Base-by-base conservation (phyloP, 1,284 basidiomycete genomes). In the Sporisorium iseilematis-ciliati region DNA sequence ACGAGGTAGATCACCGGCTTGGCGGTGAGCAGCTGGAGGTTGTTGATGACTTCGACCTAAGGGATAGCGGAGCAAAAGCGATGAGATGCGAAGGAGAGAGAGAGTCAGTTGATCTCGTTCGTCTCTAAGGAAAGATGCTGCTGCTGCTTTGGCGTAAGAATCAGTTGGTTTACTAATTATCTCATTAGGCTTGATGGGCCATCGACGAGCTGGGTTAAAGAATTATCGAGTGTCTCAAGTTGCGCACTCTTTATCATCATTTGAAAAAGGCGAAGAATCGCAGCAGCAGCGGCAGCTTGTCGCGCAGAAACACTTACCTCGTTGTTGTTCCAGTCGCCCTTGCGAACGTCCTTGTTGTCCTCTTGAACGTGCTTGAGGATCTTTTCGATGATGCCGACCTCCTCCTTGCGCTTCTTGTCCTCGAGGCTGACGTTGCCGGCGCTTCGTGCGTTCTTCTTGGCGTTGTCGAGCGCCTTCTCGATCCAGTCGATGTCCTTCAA, bases 401-500 rank as follows among this genome's bases (percentile, higher is more conserved):
- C 96, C 86, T 98, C 96, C 88, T 97, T 97, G 88, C 89, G 94
- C 38, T 94, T 94, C 87, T 93, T 97, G 87, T 97, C 96, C 1
- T 94, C 95, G 78, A 99, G 88, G 83, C 91, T 92, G 64, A 87
- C 90, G 83, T 88, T 93, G 12, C 93, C 93, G 8, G 81, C 81
- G 20, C 73, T 77, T 0, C 82, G 62, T 8, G 79, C 81, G 38
- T 71, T 75, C 72, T 83, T 84, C 56, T 75, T 75, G 7, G 79
- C 50, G 20, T 67, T 87, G 0, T 98, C 96, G 38, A 97, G 86
- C 55, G 91, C 88, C 88, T 98, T 98, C 87, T 98, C 93, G 14
- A 94, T 91, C 97, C 97, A 99, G 84, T 99, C 97, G 76, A 97
- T 97, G 86, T 99, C 97, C 88, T 99, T 99, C 61, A 99, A 87